phyloP scores from a whole-genome alignment of 2,329 filamentous ascomycete genomes.

The Endothia cerciana region DNA sequence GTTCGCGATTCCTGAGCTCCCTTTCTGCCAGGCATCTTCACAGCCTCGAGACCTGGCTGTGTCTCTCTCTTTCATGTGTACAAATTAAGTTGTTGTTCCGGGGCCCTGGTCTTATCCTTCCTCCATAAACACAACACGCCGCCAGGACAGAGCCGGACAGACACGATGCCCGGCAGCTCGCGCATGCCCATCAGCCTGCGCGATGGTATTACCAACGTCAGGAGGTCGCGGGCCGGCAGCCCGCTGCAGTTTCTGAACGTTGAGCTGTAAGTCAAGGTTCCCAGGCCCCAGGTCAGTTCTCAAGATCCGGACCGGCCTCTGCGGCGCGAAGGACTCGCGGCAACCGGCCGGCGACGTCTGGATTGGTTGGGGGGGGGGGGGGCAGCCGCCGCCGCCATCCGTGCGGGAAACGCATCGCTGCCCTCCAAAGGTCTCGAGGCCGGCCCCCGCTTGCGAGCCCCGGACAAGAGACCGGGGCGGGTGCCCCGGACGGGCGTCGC shows the following conservation, averaged over 20 bases:
- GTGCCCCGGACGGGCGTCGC: too few relatives aligned
- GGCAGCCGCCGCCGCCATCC: too few relatives aligned
- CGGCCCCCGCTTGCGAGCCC: too few relatives aligned
- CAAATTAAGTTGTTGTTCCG: not conserved
- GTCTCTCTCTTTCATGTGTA: not conserved
- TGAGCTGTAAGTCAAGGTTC: constrained; percentile 61
- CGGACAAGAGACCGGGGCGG: too few relatives aligned
- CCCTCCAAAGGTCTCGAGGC: too few relatives aligned
- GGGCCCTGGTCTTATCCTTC: not conserved
- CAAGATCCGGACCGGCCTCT: not conserved
- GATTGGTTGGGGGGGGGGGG: too few relatives aligned
- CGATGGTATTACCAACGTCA: constrained; percentile 66
- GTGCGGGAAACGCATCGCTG: too few relatives aligned
- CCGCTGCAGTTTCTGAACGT: constrained; percentile 66
- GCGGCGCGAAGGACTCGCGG: too few relatives aligned
- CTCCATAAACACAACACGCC: not conserved
- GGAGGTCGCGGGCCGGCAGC: constrained; percentile 58
- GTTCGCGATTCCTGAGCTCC: not conserved
- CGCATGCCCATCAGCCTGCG: constrained; percentile 73
- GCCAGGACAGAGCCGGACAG: not conserved
- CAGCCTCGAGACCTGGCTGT: too few relatives aligned
- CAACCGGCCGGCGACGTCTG: too few relatives aligned
- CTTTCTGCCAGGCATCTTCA: not conserved
- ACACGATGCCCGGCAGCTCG: constrained; percentile 65
- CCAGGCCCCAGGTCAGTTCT: not conserved